These are phyloP conservation scores for Alternaria atra DNA, from an alignment of 2,329 filamentous ascomycete species.

Conservation along the genomic window DNA sequence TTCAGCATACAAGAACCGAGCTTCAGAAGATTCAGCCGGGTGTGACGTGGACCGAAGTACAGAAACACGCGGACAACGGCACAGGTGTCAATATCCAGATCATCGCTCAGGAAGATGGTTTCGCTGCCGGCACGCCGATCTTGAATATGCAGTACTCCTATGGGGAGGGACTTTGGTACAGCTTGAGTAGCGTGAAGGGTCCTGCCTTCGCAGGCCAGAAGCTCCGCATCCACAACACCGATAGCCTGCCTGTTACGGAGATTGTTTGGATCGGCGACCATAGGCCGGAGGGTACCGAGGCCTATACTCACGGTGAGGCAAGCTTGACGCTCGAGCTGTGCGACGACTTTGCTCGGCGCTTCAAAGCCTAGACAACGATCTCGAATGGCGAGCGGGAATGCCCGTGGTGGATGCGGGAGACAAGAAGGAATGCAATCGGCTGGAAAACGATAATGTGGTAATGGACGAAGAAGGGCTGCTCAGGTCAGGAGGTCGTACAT, in stretches of 20 bases:
- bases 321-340: slow-evolving; percentile 29
- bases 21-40: slow-evolving; percentile 8
- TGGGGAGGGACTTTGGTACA: slow-evolving; percentile 34
- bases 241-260: slow-evolving; percentile 10
- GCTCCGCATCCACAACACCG: slow-evolving; percentile 22
- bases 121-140: slow-evolving; percentile 26
- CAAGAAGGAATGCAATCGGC: neutral
- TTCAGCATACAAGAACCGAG: slow-evolving; percentile 16
- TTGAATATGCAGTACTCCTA: slow-evolving; percentile 37
- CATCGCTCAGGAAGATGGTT: slow-evolving; percentile 17
- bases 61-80: slow-evolving; percentile 26
- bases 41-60: slow-evolving; percentile 18
- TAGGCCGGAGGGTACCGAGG: slow-evolving; percentile 17
- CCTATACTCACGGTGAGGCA: slow-evolving; percentile 23
- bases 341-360: slow-evolving; percentile 9
- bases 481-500: neutral
- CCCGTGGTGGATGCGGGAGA: neutral
- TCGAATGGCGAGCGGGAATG: neutral
- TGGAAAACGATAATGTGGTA: neutral
- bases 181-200: slow-evolving; percentile 28
- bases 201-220: slow-evolving; percentile 33
- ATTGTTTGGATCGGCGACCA: slow-evolving; percentile 30
- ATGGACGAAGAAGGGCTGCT: neutral
- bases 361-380: neutral
- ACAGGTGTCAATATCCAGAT: slow-evolving; percentile 37